phyloP scores from a whole-genome alignment of 768 basidiomycete genomes.

The Ramaria sp. region DNA sequence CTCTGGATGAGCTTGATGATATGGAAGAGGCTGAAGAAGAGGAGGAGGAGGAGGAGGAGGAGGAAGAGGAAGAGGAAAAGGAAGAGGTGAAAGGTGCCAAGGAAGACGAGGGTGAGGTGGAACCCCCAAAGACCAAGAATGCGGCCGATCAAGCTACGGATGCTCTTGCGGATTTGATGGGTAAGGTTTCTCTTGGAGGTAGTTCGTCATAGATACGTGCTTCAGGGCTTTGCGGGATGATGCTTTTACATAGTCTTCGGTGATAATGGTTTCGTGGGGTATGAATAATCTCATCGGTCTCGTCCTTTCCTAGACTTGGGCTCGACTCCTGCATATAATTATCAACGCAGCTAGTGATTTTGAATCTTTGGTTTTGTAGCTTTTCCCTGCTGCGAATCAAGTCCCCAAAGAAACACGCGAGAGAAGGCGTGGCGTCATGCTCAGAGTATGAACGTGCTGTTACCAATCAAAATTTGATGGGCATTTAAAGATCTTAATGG shows the following conservation, averaged over 20 bases:
- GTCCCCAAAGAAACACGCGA: too few species aligned
- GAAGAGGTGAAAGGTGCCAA: slow-evolving; percentile 21
- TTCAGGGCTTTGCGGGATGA: neutral
- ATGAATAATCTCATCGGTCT: too few species aligned
- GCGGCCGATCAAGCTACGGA: slow-evolving; percentile 31
- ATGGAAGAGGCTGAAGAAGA: slow-evolving; percentile 1
- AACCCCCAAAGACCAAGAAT: slow-evolving; percentile 2
- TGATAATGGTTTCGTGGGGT: neutral
- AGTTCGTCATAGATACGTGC: neutral
- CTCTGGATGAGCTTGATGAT: neutral
- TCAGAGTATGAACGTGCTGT: too few species aligned
- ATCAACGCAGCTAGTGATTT: too few species aligned
- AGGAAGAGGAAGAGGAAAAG: slow-evolving; percentile 20
- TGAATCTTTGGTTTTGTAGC: too few species aligned
- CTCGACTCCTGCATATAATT: too few species aligned
- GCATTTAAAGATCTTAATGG: too few species aligned
- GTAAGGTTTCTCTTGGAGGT: neutral
- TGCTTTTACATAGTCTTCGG: neutral
- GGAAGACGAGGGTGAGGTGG: slow-evolving; percentile 17
- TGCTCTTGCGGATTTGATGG: slow-evolving; percentile 28
- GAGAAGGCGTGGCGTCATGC: too few species aligned
- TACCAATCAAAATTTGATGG: too few species aligned
- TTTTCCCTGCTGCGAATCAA: too few species aligned
- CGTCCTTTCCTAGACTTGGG: too few species aligned
- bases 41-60: slow-evolving; percentile 7